phyloP scores from a whole-genome alignment of 129 eudicot species.

The Kitagawia praeruptora region DNA sequence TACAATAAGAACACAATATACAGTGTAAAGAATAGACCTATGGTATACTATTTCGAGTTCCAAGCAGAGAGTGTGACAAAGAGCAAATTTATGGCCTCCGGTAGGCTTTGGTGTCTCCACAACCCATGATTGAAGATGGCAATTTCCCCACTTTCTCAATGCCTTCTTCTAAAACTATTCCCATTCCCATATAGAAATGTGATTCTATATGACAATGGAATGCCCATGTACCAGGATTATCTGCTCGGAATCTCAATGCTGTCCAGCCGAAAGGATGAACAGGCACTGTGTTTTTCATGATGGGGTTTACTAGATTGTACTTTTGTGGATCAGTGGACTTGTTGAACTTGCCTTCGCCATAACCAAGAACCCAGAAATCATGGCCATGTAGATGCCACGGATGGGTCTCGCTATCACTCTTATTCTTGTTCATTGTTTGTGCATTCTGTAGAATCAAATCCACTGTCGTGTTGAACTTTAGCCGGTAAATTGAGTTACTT shows the following conservation, averaged over 20 bases:
- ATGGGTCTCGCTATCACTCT: constrained; percentile 60
- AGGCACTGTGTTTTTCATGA: constrained; percentile 77
- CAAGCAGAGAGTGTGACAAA: background rate
- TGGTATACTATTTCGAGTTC: background rate
- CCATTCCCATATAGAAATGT: constrained; percentile 89
- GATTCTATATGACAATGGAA: constrained; percentile 94
- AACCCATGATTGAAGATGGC: constrained; percentile 71
- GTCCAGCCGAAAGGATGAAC: constrained; percentile 86
- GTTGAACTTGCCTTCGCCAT: constrained; percentile 71
- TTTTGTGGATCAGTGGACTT: constrained; percentile 32
- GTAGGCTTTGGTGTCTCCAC: constrained; percentile 51
- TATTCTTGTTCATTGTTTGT: constrained; percentile 26
- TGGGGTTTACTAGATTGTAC: constrained; percentile 62
- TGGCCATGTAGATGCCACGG: constrained; percentile 98
- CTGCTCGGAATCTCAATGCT: constrained; percentile 68
- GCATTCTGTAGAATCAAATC: constrained; percentile 82
- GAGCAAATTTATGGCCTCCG: constrained; percentile 26
- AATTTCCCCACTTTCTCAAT: constrained; percentile 51
- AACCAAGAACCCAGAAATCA: constrained; percentile 92
- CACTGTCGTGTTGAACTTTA: constrained; percentile 51
- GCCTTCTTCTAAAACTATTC: constrained; percentile 74
- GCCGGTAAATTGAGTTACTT: constrained; percentile 45
- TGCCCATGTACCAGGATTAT: constrained; percentile 94
- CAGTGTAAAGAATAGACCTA: background rate
- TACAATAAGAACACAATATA: background rate